These are phyloP conservation scores for Mycena vitilis DNA, from an alignment of 768 basidiomycete genomes.

Conservation along the genomic window DNA sequence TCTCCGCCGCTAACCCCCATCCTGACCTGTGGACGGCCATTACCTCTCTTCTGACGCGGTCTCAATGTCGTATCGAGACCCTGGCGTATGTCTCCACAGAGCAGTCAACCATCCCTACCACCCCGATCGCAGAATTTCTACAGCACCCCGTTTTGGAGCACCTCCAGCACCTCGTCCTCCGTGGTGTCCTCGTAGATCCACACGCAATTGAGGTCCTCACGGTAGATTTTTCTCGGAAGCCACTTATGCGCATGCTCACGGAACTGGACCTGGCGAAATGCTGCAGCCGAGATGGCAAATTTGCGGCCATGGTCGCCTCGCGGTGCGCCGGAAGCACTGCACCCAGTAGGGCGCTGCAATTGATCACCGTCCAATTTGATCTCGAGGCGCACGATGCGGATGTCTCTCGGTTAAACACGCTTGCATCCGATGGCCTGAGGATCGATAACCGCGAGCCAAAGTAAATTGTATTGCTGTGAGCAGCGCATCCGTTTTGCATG, in stretches of 20 bases:
- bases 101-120: background rate
- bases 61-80: background rate
- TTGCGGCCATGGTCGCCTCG: background rate
- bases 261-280: background rate
- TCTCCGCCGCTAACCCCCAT: background rate
- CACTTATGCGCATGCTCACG: background rate
- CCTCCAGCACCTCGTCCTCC: background rate
- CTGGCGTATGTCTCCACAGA: background rate
- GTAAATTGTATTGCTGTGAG: background rate
- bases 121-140: background rate
- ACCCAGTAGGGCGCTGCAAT: background rate
- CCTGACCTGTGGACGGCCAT: background rate
- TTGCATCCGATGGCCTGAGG: background rate
- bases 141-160: background rate
- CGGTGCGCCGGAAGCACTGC: background rate
- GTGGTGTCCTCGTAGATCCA: background rate
- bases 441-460: background rate
- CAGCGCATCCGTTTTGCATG: no score
- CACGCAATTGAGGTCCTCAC: background rate
- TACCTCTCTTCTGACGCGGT: background rate
- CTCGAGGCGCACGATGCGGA: background rate
- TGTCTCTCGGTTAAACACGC: background rate
- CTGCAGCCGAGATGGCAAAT: background rate
- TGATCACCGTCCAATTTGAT: background rate
- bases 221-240: background rate